These are phyloP conservation scores for Sclerotinia sclerotiorum DNA, from an alignment of 2,329 filamentous ascomycete genomes.

Conservation along the genomic window DNA sequence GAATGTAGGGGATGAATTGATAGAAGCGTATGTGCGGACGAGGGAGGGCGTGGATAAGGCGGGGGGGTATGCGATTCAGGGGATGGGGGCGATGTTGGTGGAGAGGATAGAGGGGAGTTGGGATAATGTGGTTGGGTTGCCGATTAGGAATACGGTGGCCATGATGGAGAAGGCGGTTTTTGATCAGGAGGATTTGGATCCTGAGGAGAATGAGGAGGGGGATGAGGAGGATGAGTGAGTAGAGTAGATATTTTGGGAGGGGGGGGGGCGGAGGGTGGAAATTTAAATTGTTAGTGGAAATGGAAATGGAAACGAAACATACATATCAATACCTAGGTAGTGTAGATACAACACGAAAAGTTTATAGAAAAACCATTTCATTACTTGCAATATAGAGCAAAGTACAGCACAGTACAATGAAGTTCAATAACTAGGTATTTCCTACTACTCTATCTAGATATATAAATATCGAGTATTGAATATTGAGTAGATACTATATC, in stretches of 20 bases:
- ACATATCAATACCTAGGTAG: neutral
- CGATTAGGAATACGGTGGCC: slow-evolving; percentile 72
- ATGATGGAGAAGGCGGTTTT: slow-evolving; percentile 87
- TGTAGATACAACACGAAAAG: neutral
- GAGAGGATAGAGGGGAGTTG: slow-evolving; percentile 86
- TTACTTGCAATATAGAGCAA: neutral
- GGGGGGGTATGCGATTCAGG: slow-evolving; percentile 92
- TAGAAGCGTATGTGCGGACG: slow-evolving; percentile 76
- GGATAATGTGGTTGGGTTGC: slow-evolving; percentile 93
- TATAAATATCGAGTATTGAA: too few relatives aligned
- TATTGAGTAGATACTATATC: too few relatives aligned
- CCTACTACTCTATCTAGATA: too few relatives aligned
- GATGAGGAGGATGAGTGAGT: slow-evolving; percentile 6
- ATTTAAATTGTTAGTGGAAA: neutral
- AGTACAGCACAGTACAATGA: too few relatives aligned
- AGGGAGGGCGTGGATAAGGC: slow-evolving; percentile 95
- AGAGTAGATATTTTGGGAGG: neutral
- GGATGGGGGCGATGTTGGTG: slow-evolving; percentile 79
- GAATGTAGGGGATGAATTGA: slow-evolving; percentile 77
- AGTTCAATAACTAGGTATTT: too few relatives aligned
- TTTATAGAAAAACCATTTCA: neutral
- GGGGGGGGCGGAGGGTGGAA: too few relatives aligned
- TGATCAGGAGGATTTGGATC: slow-evolving; percentile 62
- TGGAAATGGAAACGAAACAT: too few relatives aligned
- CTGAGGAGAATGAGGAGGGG: slow-evolving; percentile 44